Base-by-base conservation (phyloP, 2,329 filamentous ascomycete species). In the Exutisphaerella laricina region DNA sequence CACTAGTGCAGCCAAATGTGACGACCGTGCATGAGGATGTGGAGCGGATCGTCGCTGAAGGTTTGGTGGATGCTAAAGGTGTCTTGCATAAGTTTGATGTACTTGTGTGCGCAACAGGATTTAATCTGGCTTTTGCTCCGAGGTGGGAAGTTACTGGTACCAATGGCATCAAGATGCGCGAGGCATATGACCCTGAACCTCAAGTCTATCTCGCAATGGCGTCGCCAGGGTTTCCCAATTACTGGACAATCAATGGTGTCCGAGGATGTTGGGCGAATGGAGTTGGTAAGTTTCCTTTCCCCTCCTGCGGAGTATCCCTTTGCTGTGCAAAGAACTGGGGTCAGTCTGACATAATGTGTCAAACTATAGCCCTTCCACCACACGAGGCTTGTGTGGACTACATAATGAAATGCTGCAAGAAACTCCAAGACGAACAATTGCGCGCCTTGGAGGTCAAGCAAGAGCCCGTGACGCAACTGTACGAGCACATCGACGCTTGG, bases 181-280 rank as follows among this genome's bases (percentile, higher is more conserved):
- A 62, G 5, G 31, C 64, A 10, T 70, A 66, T 66, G 49, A 54
- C 28, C 43, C 48, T 6, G 39, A 54, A 3, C 50, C 67, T 65
- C 4, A 70, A 70, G 51, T 61, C 64, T 39, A 36, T 38, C 41
- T 61, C 8, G 42, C 45, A n/a, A 38, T 59, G 18, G 39, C 45
- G 12, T 50, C 51, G 4, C 50, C 53, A 6, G 52, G 48, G 4
- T 53, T 58, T 32, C 57, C 58, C 17, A 57, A 58, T 38, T 54
- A 58, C 39, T 59, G 55, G 39, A 50, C 12, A 6, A 26, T 26
- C 23, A 26, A 26, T 12, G 23, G 23, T 12, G 23, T 26, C 23
- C 23, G 23, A 6, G 23, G 23, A 26, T 7, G 12, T 12, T 26
- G 23, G 23, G 23, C 23, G 23, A 12, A 6, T 26, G 23, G 23